Conservation (phyloP, 2,329 filamentous ascomycete genomes). For the Lasiodiplodia hormozganensis region DNA sequence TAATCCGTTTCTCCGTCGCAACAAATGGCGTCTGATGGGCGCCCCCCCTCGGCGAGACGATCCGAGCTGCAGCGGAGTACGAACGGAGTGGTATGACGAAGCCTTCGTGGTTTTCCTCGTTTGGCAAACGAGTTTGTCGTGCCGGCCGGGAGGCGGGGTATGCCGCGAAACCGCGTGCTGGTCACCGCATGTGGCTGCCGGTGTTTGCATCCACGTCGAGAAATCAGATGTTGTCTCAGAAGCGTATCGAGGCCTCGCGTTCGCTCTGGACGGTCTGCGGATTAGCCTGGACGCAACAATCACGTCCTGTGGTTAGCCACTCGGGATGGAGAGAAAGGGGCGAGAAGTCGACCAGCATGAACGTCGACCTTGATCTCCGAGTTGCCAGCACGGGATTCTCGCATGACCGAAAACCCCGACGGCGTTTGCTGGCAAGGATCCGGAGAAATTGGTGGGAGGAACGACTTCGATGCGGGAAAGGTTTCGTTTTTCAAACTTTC, state of each 20-base stretch:
- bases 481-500: constrained; percentile 27
- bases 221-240: constrained; percentile 10
- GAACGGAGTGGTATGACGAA: neutral
- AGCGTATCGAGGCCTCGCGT: constrained; percentile 14
- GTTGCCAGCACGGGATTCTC: constrained; percentile 13
- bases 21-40: constrained; percentile 5
- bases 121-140: neutral
- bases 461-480: constrained; percentile 17
- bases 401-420: constrained; percentile 10
- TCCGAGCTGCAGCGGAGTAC: neutral
- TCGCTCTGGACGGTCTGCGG: neutral
- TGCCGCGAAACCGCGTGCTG: neutral
- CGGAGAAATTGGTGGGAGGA: constrained; percentile 13
- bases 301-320: neutral
- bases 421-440: neutral
- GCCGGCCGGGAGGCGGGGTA: constrained; percentile 1
- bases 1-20: constrained; percentile 18
- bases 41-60: neutral
- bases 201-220: neutral
- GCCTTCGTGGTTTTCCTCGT: neutral
- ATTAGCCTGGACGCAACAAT: neutral
- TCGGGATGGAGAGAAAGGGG: neutral
- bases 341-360: neutral
- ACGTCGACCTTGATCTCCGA: constrained; percentile 9
- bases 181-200: constrained; percentile 10